A percentile compares a stretch with the other conserved stretches of the same genome.
Evolutionary conservation across 1,284 basidiomycete species (phyloP).

Genomic region (Erythrobasidium hasegawianum): DNA sequence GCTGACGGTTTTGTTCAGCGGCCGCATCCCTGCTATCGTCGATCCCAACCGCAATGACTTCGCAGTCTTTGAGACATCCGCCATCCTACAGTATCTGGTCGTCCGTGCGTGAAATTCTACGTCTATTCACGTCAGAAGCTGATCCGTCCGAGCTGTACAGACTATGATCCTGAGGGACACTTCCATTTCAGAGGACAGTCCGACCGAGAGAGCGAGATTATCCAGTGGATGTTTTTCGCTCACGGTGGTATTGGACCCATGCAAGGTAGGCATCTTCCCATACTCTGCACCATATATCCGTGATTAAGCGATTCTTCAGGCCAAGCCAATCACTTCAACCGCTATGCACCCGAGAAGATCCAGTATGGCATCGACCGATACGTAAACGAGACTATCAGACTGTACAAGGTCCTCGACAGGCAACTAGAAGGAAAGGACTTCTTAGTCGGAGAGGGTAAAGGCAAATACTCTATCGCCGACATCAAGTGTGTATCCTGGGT

Average conservation of each 20-base stretch:
- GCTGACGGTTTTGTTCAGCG: not conserved
- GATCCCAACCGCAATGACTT: slow-evolving; percentile 58
- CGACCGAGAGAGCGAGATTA: slow-evolving; percentile 56
- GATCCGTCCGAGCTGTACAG: too few relatives aligned
- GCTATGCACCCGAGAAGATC: slow-evolving; percentile 58
- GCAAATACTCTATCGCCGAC: slow-evolving; percentile 60
- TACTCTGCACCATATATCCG: too few relatives aligned
- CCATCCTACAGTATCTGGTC: slow-evolving; percentile 63
- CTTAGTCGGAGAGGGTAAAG: slow-evolving; percentile 64
- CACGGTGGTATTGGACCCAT: slow-evolving; percentile 70
- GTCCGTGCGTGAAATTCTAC: slow-evolving; percentile 49
- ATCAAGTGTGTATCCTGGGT: slow-evolving; percentile 11
- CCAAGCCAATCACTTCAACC: slow-evolving; percentile 54
- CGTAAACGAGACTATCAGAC: slow-evolving; percentile 67
- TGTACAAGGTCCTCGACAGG: slow-evolving; percentile 70
- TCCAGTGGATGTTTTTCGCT: slow-evolving; percentile 78
- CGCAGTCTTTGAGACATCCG: slow-evolving; percentile 64
- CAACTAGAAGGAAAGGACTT: slow-evolving; percentile 57
- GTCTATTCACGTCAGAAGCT: too few relatives aligned
- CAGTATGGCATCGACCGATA: slow-evolving; percentile 58
- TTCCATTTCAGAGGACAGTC: slow-evolving; percentile 58
- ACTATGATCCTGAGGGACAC: slow-evolving; percentile 53
- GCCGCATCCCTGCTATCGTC: slow-evolving; percentile 55
- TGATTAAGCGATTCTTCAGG: not conserved
- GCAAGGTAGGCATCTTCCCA: slow-evolving; percentile 62